A percentile compares a stretch with the other conserved stretches of the same genome.
Conservation (phyloP, 371 early-diverging fungal species). For the Dinochytrium kinnereticum region DNA sequence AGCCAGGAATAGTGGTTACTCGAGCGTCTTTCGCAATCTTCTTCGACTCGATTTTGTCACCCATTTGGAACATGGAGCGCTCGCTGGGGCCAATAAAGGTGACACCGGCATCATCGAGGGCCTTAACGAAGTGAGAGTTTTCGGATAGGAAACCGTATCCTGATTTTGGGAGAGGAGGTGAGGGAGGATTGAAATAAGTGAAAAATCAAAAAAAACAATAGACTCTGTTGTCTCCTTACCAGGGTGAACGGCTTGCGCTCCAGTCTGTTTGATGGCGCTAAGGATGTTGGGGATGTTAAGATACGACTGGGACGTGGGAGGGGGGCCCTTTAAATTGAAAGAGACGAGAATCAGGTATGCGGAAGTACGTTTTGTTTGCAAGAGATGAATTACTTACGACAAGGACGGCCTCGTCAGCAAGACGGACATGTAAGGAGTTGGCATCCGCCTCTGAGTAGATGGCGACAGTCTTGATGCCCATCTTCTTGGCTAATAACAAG, state of each 20-base stretch:
- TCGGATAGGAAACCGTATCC: slow-evolving; percentile 98
- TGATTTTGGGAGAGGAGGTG: no score
- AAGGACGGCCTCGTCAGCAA: slow-evolving; percentile 92
- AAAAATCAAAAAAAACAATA: no score
- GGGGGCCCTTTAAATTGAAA: slow-evolving; percentile 71
- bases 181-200: no score
- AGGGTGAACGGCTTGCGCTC: slow-evolving; percentile 92
- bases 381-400: slow-evolving; percentile 60
- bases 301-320: slow-evolving; percentile 86
- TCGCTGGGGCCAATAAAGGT: slow-evolving; percentile 93
- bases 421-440: slow-evolving; percentile 79
- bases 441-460: slow-evolving; percentile 94
- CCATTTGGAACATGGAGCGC: slow-evolving; percentile 87
- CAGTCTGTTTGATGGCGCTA: slow-evolving; percentile 77
- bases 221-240: no score
- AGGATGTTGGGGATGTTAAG: slow-evolving; percentile 85
- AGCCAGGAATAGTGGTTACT: slow-evolving; percentile 90
- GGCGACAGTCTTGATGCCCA: slow-evolving; percentile 95
- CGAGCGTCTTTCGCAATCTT: slow-evolving; percentile 83
- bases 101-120: slow-evolving; percentile 68
- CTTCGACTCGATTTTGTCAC: slow-evolving; percentile 90
- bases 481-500: slow-evolving; percentile 65
- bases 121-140: slow-evolving; percentile 87
- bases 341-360: neutral
- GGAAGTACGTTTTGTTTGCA: neutral